Evolutionary conservation across 1,139 yeast species (phyloP).

Genomic region (Hyphopichia khmerensis): DNA sequence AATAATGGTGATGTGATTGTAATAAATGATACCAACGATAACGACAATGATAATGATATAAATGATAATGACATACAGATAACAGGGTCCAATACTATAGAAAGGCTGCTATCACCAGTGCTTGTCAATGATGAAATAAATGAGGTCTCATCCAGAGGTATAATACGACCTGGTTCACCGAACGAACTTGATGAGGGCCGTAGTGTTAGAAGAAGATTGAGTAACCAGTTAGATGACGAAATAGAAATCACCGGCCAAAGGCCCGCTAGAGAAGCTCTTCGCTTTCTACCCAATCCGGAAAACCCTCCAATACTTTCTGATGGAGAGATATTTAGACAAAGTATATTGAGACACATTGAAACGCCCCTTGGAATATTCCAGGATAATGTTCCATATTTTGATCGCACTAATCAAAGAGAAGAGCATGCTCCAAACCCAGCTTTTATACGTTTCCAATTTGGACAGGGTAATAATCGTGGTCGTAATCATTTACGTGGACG

Average conservation of each 20-base stretch:
- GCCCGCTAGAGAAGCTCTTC: slow-evolving; percentile 4
- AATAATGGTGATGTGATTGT: slow-evolving; percentile 1
- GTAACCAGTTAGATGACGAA: slow-evolving; percentile 12
- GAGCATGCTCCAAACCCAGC: background rate
- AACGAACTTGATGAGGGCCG: slow-evolving; percentile 1
- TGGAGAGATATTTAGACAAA: slow-evolving; percentile 1
- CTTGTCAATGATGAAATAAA: background rate
- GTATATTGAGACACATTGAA: slow-evolving; percentile 2
- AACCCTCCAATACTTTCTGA: background rate
- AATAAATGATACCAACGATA: slow-evolving; percentile 8
- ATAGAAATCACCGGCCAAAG: slow-evolving; percentile 14
- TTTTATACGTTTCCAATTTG: background rate
- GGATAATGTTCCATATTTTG: background rate
- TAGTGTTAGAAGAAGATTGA: slow-evolving; percentile 8
- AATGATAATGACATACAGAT: slow-evolving; percentile 15
- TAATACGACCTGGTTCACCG: slow-evolving; percentile 2
- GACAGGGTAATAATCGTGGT: background rate
- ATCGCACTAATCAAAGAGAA: background rate
- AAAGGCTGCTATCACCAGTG: background rate
- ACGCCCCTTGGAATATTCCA: slow-evolving; percentile 4
- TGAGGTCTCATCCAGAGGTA: background rate
- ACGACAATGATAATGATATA: slow-evolving; percentile 8
- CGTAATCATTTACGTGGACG: background rate
- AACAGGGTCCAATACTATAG: slow-evolving; percentile 14
- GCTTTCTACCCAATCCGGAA: background rate